Conservation (phyloP, 202 grass and related monocot genomes). For the Panicum virgatum region DNA sequence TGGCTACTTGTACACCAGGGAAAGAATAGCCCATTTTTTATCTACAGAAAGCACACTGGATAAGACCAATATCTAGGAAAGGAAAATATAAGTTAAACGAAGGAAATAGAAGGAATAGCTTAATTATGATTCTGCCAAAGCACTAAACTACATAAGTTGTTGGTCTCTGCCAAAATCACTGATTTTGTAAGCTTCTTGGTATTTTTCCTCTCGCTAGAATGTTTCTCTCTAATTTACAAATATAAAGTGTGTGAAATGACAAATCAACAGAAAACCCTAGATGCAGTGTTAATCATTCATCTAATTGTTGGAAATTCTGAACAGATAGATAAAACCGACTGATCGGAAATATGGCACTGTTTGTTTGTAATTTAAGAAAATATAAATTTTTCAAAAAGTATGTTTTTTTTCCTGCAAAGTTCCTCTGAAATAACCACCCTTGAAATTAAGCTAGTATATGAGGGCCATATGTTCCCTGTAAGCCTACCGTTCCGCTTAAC, state of each 20-base stretch:
- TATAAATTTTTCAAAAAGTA: background rate
- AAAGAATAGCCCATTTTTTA: background rate
- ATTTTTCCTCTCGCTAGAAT: conserved; percentile 17
- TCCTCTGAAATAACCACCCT: background rate
- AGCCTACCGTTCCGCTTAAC: conserved; percentile 7
- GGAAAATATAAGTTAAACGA: background rate
- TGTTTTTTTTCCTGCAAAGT: conserved; percentile 1
- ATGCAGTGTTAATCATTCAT: conserved; percentile 1
- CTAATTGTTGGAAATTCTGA: background rate
- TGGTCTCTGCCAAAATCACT: conserved; percentile 9
- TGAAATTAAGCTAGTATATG: conserved; percentile 26
- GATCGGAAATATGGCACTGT: background rate
- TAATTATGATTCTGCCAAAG: background rate
- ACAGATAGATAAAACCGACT: background rate
- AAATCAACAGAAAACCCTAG: conserved; percentile 20
- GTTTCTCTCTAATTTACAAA: conserved; percentile 29
- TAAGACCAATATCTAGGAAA: conserved; percentile 6
- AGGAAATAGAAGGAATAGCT: conserved; percentile 1
- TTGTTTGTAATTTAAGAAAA: conserved; percentile 15
- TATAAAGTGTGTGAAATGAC: conserved; percentile 10
- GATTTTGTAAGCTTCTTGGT: conserved; percentile 12
- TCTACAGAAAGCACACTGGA: background rate
- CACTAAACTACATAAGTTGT: background rate
- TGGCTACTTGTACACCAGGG: background rate
- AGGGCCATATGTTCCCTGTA: background rate